phyloP scores from a whole-genome alignment of 2,329 filamentous ascomycete species.

The Colletotrichum trifolii region DNA sequence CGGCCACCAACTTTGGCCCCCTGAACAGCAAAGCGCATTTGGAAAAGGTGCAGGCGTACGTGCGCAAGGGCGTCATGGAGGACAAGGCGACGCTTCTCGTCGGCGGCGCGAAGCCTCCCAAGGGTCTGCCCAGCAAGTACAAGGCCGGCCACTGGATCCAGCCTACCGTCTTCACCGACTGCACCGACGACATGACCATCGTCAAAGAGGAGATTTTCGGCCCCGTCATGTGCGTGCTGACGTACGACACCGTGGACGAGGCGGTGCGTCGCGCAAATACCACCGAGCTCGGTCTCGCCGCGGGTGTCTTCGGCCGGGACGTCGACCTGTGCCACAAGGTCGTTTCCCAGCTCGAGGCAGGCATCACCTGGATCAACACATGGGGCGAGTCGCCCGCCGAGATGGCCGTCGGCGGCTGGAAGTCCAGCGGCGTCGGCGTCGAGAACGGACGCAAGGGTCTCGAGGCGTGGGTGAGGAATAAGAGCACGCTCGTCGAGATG shows the following conservation, averaged over 20 bases:
- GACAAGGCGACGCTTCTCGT: slow-evolving; percentile 81
- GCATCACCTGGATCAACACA: slow-evolving; percentile 92
- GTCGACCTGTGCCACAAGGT: slow-evolving; percentile 79
- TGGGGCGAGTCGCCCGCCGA: slow-evolving; percentile 94
- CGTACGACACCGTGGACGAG: slow-evolving; percentile 77
- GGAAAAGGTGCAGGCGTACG: slow-evolving; percentile 83
- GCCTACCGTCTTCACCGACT: slow-evolving; percentile 88
- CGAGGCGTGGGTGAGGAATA: slow-evolving; percentile 85
- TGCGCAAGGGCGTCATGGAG: slow-evolving; percentile 76
- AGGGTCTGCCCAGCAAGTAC: slow-evolving; percentile 59
- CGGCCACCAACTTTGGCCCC: slow-evolving; percentile 83
- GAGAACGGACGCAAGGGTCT: slow-evolving; percentile 87
- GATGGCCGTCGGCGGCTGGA: slow-evolving; percentile 94
- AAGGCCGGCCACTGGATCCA: slow-evolving; percentile 82
- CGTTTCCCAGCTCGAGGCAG: slow-evolving; percentile 77
- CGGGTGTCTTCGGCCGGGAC: slow-evolving; percentile 84
- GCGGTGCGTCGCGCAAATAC: slow-evolving; percentile 79
- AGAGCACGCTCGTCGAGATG: slow-evolving; percentile 89
- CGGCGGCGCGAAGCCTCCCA: slow-evolving; percentile 73
- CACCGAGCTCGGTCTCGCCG: slow-evolving; percentile 82
- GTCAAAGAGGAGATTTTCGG: slow-evolving; percentile 89
- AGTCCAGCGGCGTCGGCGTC: slow-evolving; percentile 86
- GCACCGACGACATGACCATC: slow-evolving; percentile 84
- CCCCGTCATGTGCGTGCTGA: slow-evolving; percentile 84
- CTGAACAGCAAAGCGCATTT: slow-evolving; percentile 79